Conservation (phyloP, 495 filamentous ascomycete species). For the Podospora pseudopauciseta region DNA sequence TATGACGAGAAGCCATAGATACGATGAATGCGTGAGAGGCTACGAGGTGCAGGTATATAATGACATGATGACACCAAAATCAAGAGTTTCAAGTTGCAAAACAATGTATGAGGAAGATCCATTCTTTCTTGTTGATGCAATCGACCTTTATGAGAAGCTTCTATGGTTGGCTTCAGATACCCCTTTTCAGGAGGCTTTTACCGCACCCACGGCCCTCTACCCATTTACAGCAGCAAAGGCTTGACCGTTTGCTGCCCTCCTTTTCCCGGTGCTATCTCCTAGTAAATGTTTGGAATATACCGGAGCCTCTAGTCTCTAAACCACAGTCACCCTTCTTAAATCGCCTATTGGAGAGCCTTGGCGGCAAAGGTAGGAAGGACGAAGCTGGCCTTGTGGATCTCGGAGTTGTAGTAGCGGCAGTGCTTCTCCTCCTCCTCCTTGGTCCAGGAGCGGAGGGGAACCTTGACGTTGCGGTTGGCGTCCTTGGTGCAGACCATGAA, state of each 20-base stretch:
- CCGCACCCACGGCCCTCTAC: neutral
- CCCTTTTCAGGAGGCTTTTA: conserved; percentile 7
- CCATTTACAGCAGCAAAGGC: neutral
- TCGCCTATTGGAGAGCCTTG: conserved; percentile 60
- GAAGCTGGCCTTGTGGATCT: conserved; percentile 92
- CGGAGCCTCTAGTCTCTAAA: neutral
- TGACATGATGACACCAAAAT: neutral
- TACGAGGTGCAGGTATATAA: neutral
- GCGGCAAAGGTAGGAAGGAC: conserved; percentile 89
- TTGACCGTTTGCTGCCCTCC: conserved; percentile 7
- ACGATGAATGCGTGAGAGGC: neutral
- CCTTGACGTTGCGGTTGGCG: conserved; percentile 70
- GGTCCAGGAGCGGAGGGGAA: conserved; percentile 73
- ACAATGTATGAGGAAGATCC: neutral
- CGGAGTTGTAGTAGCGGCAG: conserved; percentile 92
- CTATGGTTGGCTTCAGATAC: neutral
- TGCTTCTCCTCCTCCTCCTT: conserved; percentile 86
- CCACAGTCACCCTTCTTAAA: neutral
- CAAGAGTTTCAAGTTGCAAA: neutral
- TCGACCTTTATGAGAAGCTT: neutral
- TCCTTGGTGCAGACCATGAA: conserved; percentile 99
- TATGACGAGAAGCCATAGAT: conserved; percentile 27
- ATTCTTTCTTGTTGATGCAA: conserved; percentile 8
- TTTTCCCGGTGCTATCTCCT: conserved; percentile 8
- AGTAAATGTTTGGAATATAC: neutral